Conservation (phyloP, 176 grass and related monocot species). For the Carex littledalei region DNA sequence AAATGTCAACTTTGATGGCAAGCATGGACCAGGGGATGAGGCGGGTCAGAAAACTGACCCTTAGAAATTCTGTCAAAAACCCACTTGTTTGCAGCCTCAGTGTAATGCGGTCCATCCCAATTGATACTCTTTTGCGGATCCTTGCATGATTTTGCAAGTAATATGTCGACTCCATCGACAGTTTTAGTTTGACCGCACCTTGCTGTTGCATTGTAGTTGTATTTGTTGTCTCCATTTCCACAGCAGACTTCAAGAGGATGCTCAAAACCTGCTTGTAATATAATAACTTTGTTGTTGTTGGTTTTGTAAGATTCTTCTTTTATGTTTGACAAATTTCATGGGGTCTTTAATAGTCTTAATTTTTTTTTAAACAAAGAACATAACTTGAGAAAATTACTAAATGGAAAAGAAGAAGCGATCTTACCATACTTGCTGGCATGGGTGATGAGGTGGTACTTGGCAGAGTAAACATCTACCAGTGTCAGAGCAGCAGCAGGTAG, state of each 20-base stretch:
- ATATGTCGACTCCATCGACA: conserved; percentile 50
- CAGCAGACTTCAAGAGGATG: conserved; percentile 63
- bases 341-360: background rate
- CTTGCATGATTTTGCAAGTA: conserved; percentile 50
- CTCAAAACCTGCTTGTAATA: conserved; percentile 52
- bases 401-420: background rate
- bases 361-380: background rate
- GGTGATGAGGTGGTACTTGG: conserved; percentile 67
- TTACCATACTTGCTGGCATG: conserved; percentile 65
- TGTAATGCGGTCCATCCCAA: conserved; percentile 89
- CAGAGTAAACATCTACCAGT: conserved; percentile 76
- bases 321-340: background rate
- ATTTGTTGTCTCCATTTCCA: conserved; percentile 54
- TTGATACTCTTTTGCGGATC: conserved; percentile 53
- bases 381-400: background rate
- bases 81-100: conserved; percentile 70
- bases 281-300: background rate
- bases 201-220: conserved; percentile 48
- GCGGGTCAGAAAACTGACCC: conserved; percentile 16
- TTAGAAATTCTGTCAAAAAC: conserved; percentile 38
- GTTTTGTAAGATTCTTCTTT: background rate
- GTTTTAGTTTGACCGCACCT: conserved; percentile 44
- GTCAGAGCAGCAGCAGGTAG: conserved; percentile 47
- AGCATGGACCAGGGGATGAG: background rate
- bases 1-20: conserved; percentile 9